These are phyloP conservation scores for Wolfiporia cocos DNA, from an alignment of 1,284 basidiomycete species.

Conservation along the genomic window DNA sequence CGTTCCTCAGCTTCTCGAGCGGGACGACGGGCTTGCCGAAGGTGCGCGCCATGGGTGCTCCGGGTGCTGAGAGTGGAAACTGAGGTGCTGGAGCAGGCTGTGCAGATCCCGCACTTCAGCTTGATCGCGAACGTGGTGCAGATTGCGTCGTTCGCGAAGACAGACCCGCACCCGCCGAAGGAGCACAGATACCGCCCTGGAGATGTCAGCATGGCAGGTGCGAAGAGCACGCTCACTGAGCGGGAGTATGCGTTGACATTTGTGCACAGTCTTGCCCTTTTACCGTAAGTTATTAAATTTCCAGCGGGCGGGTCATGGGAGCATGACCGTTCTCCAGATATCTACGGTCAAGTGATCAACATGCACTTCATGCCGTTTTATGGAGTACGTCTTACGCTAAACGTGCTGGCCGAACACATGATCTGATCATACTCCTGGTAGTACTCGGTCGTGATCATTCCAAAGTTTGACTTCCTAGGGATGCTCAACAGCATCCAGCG, in stretches of 20 bases:
- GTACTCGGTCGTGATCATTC: slow-evolving; percentile 55
- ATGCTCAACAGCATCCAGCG: slow-evolving; percentile 67
- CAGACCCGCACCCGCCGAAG: slow-evolving; percentile 34
- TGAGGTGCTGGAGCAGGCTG: slow-evolving; percentile 39
- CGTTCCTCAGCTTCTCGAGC: slow-evolving; percentile 72
- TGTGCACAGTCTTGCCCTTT: slow-evolving; percentile 24
- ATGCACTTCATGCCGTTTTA: slow-evolving; percentile 44
- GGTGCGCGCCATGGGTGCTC: slow-evolving; percentile 28
- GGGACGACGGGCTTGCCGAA: slow-evolving; percentile 81
- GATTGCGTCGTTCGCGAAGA: slow-evolving; percentile 42
- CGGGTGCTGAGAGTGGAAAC: background rate
- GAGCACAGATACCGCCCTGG: slow-evolving; percentile 42
- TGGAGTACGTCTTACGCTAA: slow-evolving; percentile 36
- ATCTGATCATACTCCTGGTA: slow-evolving; percentile 15
- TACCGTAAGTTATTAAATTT: slow-evolving; percentile 24
- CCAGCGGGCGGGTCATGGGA: background rate
- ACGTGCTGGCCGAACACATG: too few species aligned
- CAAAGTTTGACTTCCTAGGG: slow-evolving; percentile 63
- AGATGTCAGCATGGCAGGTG: slow-evolving; percentile 46
- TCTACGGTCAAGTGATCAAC: slow-evolving; percentile 58
- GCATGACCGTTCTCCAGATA: slow-evolving; percentile 37
- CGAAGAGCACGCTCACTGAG: slow-evolving; percentile 15
- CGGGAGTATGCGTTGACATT: background rate
- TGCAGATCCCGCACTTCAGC: slow-evolving; percentile 63
- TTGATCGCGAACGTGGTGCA: slow-evolving; percentile 67